phyloP scores from a whole-genome alignment of 495 filamentous ascomycete species.

The Aspergillus sclerotiicarbonarius region DNA sequence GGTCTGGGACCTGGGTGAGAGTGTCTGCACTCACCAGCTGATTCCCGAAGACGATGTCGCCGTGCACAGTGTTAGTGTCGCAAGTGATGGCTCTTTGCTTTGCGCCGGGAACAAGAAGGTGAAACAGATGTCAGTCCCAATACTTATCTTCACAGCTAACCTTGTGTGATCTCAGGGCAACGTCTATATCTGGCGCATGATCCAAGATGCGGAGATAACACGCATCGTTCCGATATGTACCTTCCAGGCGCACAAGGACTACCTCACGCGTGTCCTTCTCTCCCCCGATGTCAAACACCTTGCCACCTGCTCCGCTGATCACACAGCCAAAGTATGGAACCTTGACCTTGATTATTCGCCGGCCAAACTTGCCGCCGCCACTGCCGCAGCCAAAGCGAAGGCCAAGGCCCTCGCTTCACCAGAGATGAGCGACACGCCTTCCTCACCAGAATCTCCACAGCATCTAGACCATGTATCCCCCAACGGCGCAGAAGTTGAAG shows the following conservation, averaged over 20 bases:
- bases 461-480: constrained; percentile 15
- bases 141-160: not conserved
- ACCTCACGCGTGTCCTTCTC: constrained; percentile 92
- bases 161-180: constrained; percentile 63
- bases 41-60: constrained; percentile 95
- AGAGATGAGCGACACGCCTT: constrained; percentile 18
- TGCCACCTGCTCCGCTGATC: constrained; percentile 95
- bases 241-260: constrained; percentile 89
- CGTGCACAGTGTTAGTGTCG: constrained; percentile 90
- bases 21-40: constrained; percentile 92
- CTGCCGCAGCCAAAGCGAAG: constrained; percentile 34
- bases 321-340: constrained; percentile 97
- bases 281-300: constrained; percentile 97
- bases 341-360: constrained; percentile 59
- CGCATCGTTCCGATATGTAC: constrained; percentile 86
- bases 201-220: constrained; percentile 78
- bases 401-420: constrained; percentile 16
- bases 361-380: constrained; percentile 40
- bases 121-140: constrained; percentile 15
- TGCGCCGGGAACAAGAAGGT: constrained; percentile 93
- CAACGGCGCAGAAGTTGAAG: constrained; percentile 16
- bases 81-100: constrained; percentile 90
- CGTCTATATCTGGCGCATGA: constrained; percentile 93
- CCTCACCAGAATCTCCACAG: constrained; percentile 19
- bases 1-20: constrained; percentile 95